phyloP scores from a whole-genome alignment of 495 filamentous ascomycete species.

The Symbiotaphrina buchneri region DNA sequence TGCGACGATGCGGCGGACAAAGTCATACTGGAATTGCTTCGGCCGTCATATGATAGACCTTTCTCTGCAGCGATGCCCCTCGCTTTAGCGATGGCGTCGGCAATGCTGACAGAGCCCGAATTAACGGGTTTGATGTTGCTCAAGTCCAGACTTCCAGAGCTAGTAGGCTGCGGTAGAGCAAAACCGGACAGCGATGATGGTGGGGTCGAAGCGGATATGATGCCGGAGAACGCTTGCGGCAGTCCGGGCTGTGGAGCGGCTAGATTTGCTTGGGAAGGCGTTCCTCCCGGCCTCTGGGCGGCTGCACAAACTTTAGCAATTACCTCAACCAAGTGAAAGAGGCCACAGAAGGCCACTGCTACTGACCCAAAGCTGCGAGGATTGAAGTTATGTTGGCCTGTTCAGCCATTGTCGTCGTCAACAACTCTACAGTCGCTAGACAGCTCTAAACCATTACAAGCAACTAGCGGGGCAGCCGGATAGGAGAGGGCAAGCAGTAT shows the following conservation, averaged over 20 bases:
- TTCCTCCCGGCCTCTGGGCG: slow-evolving; percentile 8
- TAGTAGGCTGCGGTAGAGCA: slow-evolving; percentile 39
- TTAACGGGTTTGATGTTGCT: slow-evolving; percentile 50
- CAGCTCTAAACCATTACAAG: no score
- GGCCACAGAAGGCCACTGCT: slow-evolving; percentile 4
- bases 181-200: slow-evolving; percentile 3
- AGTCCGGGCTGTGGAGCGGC: slow-evolving; percentile 2
- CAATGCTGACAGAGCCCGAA: slow-evolving; percentile 48
- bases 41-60: slow-evolving; percentile 23
- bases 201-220: slow-evolving; percentile 1
- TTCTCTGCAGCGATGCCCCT: slow-evolving; percentile 49
- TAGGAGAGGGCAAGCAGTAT: no score
- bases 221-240: slow-evolving; percentile 4
- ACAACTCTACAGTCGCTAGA: no score
- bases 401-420: slow-evolving; percentile 21
- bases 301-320: slow-evolving; percentile 1
- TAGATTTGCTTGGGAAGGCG: slow-evolving; percentile 6
- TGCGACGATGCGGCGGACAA: background rate
- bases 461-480: no score
- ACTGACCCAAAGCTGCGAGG: slow-evolving; percentile 28
- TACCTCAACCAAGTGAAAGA: background rate
- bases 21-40: slow-evolving; percentile 2
- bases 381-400: slow-evolving; percentile 27
- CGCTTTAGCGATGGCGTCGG: slow-evolving; percentile 52
- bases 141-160: slow-evolving; percentile 47